phyloP scores from a whole-genome alignment of 1,139 yeast genomes.

The Groenewaldozyma auringiensis region DNA sequence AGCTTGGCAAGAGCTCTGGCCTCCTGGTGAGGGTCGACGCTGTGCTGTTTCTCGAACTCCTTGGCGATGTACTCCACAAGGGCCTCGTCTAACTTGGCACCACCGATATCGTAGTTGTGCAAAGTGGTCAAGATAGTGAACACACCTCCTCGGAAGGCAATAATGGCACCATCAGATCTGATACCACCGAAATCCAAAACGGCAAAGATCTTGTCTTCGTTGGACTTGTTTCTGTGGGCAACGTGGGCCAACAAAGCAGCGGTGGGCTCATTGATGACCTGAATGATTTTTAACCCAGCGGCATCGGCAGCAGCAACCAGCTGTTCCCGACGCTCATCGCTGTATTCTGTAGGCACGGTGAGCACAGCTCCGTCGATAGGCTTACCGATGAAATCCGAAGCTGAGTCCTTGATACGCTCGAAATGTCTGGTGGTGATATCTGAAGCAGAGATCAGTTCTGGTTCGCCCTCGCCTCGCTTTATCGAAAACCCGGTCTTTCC shows the following conservation, averaged over 20 bases:
- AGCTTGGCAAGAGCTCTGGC: constrained; percentile 86
- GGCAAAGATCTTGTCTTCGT: constrained; percentile 73
- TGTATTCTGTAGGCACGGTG: constrained; percentile 86
- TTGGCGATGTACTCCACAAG: constrained; percentile 79
- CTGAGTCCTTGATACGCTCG: constrained; percentile 74
- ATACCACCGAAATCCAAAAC: constrained; percentile 97
- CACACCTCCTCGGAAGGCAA: constrained; percentile 89
- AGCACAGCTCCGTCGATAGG: constrained; percentile 75
- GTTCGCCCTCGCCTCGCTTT: constrained; percentile 33
- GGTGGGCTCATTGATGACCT: constrained; percentile 86
- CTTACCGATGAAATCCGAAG: constrained; percentile 86
- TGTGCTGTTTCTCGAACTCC: constrained; percentile 86
- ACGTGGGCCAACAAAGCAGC: constrained; percentile 83
- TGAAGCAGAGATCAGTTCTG: constrained; percentile 51
- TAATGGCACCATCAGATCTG: constrained; percentile 92
- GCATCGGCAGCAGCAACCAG: constrained; percentile 54
- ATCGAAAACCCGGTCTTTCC: constrained; percentile 69
- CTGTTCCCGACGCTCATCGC: constrained; percentile 61
- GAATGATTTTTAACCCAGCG: constrained; percentile 76
- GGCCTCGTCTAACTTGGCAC: constrained; percentile 74
- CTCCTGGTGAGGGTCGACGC: constrained; percentile 71
- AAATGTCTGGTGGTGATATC: constrained; percentile 83
- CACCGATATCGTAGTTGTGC: constrained; percentile 81
- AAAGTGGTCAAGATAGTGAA: constrained; percentile 82
- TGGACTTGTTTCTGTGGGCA: constrained; percentile 28